A percentile compares a stretch with the other conserved stretches of the same genome.
phyloP scores from a whole-genome alignment of 129 eudicot species.

The Heracleum sosnowskyi region DNA sequence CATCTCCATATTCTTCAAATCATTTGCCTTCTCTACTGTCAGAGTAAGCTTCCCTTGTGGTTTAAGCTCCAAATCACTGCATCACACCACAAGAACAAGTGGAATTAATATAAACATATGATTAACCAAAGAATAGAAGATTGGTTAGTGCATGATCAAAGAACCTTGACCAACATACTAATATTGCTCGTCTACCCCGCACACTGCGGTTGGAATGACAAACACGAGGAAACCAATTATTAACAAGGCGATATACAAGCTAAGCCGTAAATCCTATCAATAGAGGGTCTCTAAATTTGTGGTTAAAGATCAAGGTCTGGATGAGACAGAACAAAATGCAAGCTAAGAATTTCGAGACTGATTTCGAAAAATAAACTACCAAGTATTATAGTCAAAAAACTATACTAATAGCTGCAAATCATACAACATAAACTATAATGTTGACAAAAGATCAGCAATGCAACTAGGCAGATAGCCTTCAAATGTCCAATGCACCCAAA shows the following conservation, averaged over 20 bases:
- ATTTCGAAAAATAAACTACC: not conserved
- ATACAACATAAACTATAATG: not conserved
- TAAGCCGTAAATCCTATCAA: not conserved
- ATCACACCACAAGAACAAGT: conserved; percentile 11
- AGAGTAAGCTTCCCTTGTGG: conserved; percentile 80
- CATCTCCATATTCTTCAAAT: conserved; percentile 82
- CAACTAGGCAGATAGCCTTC: not conserved
- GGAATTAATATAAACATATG: not conserved
- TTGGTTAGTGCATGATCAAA: not conserved
- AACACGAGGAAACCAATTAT: not conserved
- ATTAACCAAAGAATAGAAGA: not conserved
- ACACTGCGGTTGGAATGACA: not conserved
- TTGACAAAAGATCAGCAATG: not conserved
- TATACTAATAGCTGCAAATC: not conserved
- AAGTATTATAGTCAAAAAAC: not conserved
- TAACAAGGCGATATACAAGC: not conserved
- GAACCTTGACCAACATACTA: not conserved
- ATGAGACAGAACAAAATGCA: not conserved
- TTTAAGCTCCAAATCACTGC: conserved; percentile 96
- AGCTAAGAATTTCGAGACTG: not conserved
- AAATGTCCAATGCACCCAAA: not conserved
- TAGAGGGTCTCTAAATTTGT: not conserved
- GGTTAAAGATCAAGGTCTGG: not conserved
- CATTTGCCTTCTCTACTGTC: conserved; percentile 61
- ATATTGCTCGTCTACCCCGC: not conserved